Percentiles rank a stretch among this genome's conserved stretches.
These are phyloP conservation scores for Collybia mongolica DNA, from an alignment of 768 basidiomycete species.

Conservation along the genomic window DNA sequence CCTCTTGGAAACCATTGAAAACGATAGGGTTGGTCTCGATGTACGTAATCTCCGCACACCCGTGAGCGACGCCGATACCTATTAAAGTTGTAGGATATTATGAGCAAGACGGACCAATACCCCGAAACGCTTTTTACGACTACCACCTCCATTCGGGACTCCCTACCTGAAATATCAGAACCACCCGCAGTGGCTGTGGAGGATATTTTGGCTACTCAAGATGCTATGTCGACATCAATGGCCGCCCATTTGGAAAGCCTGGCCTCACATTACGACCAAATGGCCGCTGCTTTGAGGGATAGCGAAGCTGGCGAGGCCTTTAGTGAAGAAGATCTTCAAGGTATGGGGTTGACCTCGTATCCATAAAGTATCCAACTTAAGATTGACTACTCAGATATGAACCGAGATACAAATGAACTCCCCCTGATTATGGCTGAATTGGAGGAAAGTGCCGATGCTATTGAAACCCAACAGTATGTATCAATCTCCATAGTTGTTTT, in stretches of 20 bases:
- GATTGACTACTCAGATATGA: slow-evolving; percentile 55
- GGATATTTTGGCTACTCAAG: slow-evolving; percentile 52
- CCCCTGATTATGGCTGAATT: slow-evolving; percentile 73
- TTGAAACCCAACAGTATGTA: slow-evolving; percentile 55
- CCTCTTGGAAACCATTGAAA: slow-evolving; percentile 69
- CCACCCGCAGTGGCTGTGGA: slow-evolving; percentile 34
- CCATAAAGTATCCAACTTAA: not conserved
- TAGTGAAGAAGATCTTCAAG: slow-evolving; percentile 66
- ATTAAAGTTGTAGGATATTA: slow-evolving; percentile 45
- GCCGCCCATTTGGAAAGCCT: slow-evolving; percentile 71
- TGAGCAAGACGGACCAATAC: slow-evolving; percentile 65
- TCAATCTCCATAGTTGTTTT: not conserved
- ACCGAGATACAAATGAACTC: slow-evolving; percentile 77
- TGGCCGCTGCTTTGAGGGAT: slow-evolving; percentile 66
- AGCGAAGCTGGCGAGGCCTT: slow-evolving; percentile 69
- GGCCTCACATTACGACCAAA: slow-evolving; percentile 74
- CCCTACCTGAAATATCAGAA: slow-evolving; percentile 38
- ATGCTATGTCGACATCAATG: slow-evolving; percentile 61
- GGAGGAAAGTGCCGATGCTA: slow-evolving; percentile 52
- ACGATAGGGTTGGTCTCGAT: slow-evolving; percentile 64
- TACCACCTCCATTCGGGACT: slow-evolving; percentile 53
- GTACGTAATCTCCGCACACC: slow-evolving; percentile 35
- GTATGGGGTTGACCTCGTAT: slow-evolving; percentile 28
- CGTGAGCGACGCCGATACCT: no score
- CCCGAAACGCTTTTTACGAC: slow-evolving; percentile 59